Conservation (phyloP, 352 stramenopile genomes). For the Globisporangium iwayamae region DNA sequence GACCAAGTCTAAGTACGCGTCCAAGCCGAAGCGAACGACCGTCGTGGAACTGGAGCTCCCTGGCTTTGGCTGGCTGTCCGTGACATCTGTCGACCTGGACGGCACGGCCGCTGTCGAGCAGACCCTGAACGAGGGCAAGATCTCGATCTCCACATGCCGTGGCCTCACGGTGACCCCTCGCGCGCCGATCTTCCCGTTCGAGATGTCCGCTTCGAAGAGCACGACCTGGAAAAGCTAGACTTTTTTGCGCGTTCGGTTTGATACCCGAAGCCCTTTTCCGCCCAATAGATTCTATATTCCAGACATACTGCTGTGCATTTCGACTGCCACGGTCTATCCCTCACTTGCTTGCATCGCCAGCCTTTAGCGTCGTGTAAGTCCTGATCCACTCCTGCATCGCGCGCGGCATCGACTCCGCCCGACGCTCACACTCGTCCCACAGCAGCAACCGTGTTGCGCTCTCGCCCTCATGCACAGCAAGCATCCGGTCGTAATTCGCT, state of each 20-base stretch:
- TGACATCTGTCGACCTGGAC: constrained; percentile 81
- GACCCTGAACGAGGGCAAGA: constrained; percentile 58
- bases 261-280: not conserved
- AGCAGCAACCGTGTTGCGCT: constrained; percentile 34
- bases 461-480: constrained; percentile 18
- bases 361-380: constrained; percentile 44
- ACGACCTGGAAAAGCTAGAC: constrained; percentile 65
- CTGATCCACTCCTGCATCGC: constrained; percentile 72
- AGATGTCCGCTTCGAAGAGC: constrained; percentile 78
- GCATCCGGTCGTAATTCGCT: constrained; percentile 26
- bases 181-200: constrained; percentile 69
- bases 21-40: constrained; percentile 78
- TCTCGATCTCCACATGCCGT: constrained; percentile 61
- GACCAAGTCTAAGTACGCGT: constrained; percentile 67
- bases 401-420: constrained; percentile 37
- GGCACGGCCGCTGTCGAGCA: constrained; percentile 56
- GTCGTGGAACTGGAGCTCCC: constrained; percentile 75
- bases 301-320: not conserved
- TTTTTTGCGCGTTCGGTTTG: not conserved
- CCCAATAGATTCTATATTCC: constrained; percentile 5
- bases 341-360: not conserved
- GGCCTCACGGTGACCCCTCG: constrained; percentile 57
- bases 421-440: constrained; percentile 44
- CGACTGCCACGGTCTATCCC: not conserved
- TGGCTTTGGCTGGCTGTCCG: constrained; percentile 75